A percentile compares a stretch with the other conserved stretches of the same genome.
phyloP scores from a whole-genome alignment of 371 early-diverging fungal genomes.

The Mucor sp. region DNA sequence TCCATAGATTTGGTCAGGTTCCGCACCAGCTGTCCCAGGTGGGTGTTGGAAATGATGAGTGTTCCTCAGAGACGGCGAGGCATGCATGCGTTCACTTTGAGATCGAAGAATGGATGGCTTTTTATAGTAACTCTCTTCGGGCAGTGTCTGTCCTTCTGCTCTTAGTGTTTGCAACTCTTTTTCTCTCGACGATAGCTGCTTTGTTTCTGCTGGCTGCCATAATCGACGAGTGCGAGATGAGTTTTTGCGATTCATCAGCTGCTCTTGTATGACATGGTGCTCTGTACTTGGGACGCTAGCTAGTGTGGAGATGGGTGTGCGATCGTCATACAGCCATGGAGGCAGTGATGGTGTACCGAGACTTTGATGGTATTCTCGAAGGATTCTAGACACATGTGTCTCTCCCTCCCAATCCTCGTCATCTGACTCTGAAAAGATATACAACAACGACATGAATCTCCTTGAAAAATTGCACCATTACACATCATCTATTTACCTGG shows the following conservation, averaged over 20 bases:
- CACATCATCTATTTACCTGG: conserved; percentile 7
- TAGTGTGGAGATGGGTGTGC: conserved; percentile 3
- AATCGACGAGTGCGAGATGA: not conserved
- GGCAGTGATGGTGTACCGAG: conserved; percentile 27
- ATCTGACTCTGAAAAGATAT: conserved; percentile 50
- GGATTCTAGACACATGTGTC: conserved; percentile 53
- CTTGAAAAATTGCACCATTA: not conserved
- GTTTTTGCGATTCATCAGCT: not conserved
- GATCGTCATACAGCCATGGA: conserved; percentile 33
- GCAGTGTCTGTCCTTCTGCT: not conserved
- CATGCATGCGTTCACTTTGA: conserved; percentile 11
- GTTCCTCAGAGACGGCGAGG: not conserved
- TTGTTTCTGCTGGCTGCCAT: conserved; percentile 3
- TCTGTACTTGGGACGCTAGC: not conserved
- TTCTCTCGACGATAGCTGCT: conserved; percentile 1
- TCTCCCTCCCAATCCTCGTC: conserved; percentile 61
- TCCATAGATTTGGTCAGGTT: not conserved
- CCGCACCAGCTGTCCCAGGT: not conserved
- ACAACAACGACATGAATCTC: not conserved
- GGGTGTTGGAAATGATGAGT: not conserved
- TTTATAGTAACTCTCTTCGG: not conserved
- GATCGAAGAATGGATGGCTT: not conserved
- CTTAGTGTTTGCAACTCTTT: conserved; percentile 8
- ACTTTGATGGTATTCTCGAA: conserved; percentile 52
- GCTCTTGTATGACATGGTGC: not conserved